Base-by-base conservation (phyloP, 306 rosid genomes). In the Citrullus colocynthis region DNA sequence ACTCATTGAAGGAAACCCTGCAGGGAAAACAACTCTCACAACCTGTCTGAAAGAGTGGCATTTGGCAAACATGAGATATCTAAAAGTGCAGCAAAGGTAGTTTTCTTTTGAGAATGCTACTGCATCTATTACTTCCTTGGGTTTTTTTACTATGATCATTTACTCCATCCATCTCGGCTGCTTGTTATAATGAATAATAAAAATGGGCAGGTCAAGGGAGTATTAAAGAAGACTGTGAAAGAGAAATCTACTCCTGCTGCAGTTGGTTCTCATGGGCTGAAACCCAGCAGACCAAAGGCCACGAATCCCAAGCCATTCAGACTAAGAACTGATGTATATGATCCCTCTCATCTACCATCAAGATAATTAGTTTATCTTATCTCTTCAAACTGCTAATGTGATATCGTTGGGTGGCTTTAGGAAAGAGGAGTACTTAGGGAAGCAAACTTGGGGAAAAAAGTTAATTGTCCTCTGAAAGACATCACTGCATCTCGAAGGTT, bases 271-370 rank as follows among this genome's bases (percentile, higher is more conserved):
- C 91, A 87, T 80, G 92, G 83, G 82, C 79, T 87, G 28, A 92
- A 95, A 85, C 77, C 89, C 78, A 87, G 81, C 85, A 91, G 87
- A 83, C 88, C 90, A 80, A 92, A 85, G 91, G 81, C 93, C 21
- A 92, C 99, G 74, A 85, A 92, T 81, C 99, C 99, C 44, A 95
- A 89, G 85, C 97, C 99, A 57, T 92, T 95, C 83, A 91, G 91
- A 89, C 85, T 95, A 80, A 87, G 97, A 95, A 95, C 99, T 70
- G 90, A 92, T 88, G 99, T 95, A 82, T 82, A 91, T 80, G 78
- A 67, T 49, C 17, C 12, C n/a, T 32, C 57, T 58, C 74, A n/a
- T 81, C 60, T 82, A 74, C 74, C 55, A 58, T 74, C 65, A 73
- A 73, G 55, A 70, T 74, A 78, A 61, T 36, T 36, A 66, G 18